Base-by-base conservation (phyloP, 2,329 filamentous ascomycete species). In the Blastomyces parvus region DNA sequence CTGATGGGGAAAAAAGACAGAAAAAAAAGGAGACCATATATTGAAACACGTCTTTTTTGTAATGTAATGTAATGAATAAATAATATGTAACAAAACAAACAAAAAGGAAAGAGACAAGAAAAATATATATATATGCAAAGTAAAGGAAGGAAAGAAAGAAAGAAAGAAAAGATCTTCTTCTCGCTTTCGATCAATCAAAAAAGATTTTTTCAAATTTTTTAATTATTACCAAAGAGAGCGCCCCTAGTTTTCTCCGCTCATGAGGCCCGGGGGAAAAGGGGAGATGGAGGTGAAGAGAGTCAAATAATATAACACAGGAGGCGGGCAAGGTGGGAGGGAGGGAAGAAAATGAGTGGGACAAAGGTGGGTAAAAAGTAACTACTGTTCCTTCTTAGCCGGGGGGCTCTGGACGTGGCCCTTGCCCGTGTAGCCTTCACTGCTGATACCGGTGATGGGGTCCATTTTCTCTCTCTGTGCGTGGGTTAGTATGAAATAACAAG, bases 381-480 rank as follows among this genome's bases (percentile, higher is more conserved):
- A 58, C 9, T 40, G 17, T 59, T 44, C 42, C 70, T 76, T 75
- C 70, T 79, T 73, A 60, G 69, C 70, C 63, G 78, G 72, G 63
- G 74, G 70, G 76, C 81, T 83, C 82, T 96, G 91, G 69, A 96
- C 84, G 79, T 86, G 84, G 72, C 91, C 90, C 74, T 85, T 84
- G 78, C 91, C 91, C 68, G 78, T 80, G 82, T 95, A 96, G 71
- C 86, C 87, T 76, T 88, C 85, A 74, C 88, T 88, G 69, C 88
- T 84, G 79, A 94, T 80, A 83, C 91, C 91, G 67, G 88, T 91
- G 77, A 96, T 84, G 66, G 91, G 91, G 76, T 96, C 91, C 75
- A 90, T 83, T 74, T 88, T 89, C 86, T 95, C 89, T 75, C 82
- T 82, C 90, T 95, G 76, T 76, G 66, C 19, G 19, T 13, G n/a